A percentile compares a stretch with the other conserved stretches of the same genome.
These are phyloP conservation scores for Mycena capillaripes DNA, from an alignment of 768 basidiomycete genomes.

Conservation along the genomic window DNA sequence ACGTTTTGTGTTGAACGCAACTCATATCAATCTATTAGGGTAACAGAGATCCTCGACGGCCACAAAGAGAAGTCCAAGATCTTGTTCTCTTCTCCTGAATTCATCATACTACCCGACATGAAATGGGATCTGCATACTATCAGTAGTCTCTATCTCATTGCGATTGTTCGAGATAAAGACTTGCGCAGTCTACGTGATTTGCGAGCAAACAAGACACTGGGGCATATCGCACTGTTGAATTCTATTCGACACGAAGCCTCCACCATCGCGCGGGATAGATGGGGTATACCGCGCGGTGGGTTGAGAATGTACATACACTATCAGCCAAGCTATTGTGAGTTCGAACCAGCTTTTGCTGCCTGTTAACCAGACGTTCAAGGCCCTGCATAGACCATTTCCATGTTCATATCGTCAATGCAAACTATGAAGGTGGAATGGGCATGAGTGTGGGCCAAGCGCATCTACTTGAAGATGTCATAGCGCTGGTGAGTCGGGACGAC, in stretches of 20 bases:
- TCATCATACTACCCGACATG: constrained; percentile 93
- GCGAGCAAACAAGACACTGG: constrained; percentile 44
- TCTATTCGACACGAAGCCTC: constrained; percentile 72
- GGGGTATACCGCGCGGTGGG: constrained; percentile 72
- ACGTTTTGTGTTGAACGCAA: neutral
- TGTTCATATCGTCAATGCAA: constrained; percentile 90
- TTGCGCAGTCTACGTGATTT: constrained; percentile 87
- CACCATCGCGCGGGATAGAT: constrained; percentile 69
- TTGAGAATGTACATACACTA: constrained; percentile 93
- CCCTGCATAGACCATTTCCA: constrained; percentile 88
- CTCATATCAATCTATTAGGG: constrained; percentile 62
- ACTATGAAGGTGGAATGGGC: constrained; percentile 74
- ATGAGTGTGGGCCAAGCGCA: constrained; percentile 94
- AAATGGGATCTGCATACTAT: constrained; percentile 92
- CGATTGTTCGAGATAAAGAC: constrained; percentile 71
- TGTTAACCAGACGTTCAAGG: neutral
- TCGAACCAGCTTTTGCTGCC: constrained; percentile 25
- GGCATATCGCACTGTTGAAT: constrained; percentile 77
- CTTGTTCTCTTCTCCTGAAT: constrained; percentile 73
- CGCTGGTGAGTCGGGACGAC: constrained; percentile 65
- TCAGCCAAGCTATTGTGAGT: constrained; percentile 94
- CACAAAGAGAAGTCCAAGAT: constrained; percentile 81
- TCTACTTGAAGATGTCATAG: constrained; percentile 92
- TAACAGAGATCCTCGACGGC: constrained; percentile 86
- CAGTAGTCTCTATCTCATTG: constrained; percentile 88